Percentiles rank a stretch among this genome's conserved stretches.
Conservation (phyloP, 1,284 basidiomycete species). For the Clitocybe nebularis region DNA sequence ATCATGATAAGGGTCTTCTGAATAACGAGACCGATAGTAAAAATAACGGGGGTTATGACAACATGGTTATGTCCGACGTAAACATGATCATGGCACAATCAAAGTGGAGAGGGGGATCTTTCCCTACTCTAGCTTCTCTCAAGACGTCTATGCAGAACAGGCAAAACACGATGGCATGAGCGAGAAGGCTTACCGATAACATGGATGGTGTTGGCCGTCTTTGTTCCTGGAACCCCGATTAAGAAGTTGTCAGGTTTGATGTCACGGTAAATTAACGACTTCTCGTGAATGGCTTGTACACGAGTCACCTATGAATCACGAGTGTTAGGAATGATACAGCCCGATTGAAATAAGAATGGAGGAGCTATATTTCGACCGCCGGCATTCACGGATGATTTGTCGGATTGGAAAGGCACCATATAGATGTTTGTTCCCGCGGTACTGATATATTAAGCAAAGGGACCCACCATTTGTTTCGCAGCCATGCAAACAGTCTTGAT, state of each 20-base stretch:
- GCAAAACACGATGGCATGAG: not conserved
- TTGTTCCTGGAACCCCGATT: conserved; percentile 91
- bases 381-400: conserved; percentile 8
- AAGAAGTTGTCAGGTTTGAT: conserved; percentile 99
- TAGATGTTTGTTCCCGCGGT: conserved; percentile 6
- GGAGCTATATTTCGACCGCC: conserved; percentile 7
- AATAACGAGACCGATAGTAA: not conserved
- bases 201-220: conserved; percentile 87
- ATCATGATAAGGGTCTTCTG: not conserved
- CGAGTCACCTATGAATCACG: conserved; percentile 75
- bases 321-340: conserved; percentile 11
- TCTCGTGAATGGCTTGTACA: conserved; percentile 96
- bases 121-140: too few species aligned
- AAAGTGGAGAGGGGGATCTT: too few species aligned
- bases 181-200: conserved; percentile 68
- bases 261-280: conserved; percentile 98
- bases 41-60: too few species aligned
- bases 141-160: too few species aligned
- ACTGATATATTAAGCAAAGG: conserved; percentile 6
- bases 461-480: conserved; percentile 93
- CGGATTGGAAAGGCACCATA: not conserved
- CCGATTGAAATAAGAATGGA: conserved; percentile 1
- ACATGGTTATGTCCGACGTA: too few species aligned
- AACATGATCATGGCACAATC: too few species aligned
- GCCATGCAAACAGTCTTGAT: conserved; percentile 99